Evolutionary conservation across 106 monocot species (phyloP), one percentile per base, ranked within the genome.

Genomic region (Narthecium ossifragum): DNA sequence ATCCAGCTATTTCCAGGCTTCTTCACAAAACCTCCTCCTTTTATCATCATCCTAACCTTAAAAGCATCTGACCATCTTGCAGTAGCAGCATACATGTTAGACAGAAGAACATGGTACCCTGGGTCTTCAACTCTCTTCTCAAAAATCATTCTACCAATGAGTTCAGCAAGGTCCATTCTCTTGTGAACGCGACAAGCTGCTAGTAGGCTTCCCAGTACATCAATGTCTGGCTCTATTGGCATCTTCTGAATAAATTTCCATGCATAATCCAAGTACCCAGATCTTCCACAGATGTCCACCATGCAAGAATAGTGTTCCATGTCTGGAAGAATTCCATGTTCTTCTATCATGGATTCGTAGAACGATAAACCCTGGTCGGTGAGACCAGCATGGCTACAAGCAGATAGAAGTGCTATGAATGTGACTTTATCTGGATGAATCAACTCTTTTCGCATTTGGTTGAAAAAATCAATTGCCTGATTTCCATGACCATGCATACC

Each of bases 271-370:
- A 86, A 32, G 26, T 26, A 28, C 11, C 81, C 85, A 26, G 74
- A 72, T 46, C 79, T 70, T 18, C 76, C 62, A 28, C 73, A 61
- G 41, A 83, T 75, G 46, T 82, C 83, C 11, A 76, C 79, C 45
- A 82, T 77, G 53, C 88, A 88, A 6, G 82, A 73, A 46, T 76
- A 88, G 41, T 88, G 88, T 46, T 76, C 88, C 73, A 67, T 83
- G 22, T 76, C 76, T 37, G 88, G 79, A 46, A 31, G 8, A 29
- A 83, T 71, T 26, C 63, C 58, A 31, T 73, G 59, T 4, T 75
- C 72, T 23, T 64, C 33, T 31, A 34, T 65, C 76, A 82, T 77
- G 23, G 72, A 69, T 2, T 52, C 59, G 59, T 73, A 73, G 27
- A 77, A 64, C 20, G 23, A 48, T 24, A 69, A 33, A 8, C 76